Conservation (phyloP, 352 stramenopile species). For the Phytophthora crassamura region DNA sequence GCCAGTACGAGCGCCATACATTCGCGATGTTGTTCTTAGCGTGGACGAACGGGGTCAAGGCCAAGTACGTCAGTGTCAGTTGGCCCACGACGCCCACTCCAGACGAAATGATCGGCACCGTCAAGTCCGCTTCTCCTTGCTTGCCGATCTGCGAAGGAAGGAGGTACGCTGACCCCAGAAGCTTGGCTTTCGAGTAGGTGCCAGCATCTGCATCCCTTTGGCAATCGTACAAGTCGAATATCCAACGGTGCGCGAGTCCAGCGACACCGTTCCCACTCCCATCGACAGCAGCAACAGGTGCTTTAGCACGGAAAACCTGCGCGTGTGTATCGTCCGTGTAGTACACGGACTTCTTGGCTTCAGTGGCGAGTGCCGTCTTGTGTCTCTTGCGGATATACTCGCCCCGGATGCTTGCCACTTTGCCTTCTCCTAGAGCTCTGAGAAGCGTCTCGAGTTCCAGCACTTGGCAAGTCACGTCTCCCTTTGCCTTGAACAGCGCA, state of each 20-base stretch:
- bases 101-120: constrained; percentile 53
- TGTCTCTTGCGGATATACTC: constrained; percentile 49
- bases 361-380: constrained; percentile 4
- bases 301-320: constrained; percentile 61
- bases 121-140: constrained; percentile 63
- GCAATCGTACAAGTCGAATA: constrained; percentile 49
- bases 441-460: constrained; percentile 50
- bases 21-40: constrained; percentile 58
- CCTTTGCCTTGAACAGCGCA: constrained; percentile 50
- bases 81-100: constrained; percentile 48
- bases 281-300: constrained; percentile 39
- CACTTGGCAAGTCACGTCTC: constrained; percentile 43
- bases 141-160: constrained; percentile 56
- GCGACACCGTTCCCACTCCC: constrained; percentile 14
- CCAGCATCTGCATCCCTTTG: constrained; percentile 23
- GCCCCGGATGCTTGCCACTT: constrained; percentile 41
- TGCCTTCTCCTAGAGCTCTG: constrained; percentile 38
- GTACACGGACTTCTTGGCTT: constrained; percentile 17
- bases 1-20: constrained; percentile 77
- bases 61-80: constrained; percentile 57
- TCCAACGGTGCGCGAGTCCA: constrained; percentile 43
- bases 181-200: constrained; percentile 17
- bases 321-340: constrained; percentile 48
- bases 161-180: constrained; percentile 50
- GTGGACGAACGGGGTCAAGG: constrained; percentile 64